Conservation (phyloP, 495 filamentous ascomycete genomes). For the Talaromyces ruber region DNA sequence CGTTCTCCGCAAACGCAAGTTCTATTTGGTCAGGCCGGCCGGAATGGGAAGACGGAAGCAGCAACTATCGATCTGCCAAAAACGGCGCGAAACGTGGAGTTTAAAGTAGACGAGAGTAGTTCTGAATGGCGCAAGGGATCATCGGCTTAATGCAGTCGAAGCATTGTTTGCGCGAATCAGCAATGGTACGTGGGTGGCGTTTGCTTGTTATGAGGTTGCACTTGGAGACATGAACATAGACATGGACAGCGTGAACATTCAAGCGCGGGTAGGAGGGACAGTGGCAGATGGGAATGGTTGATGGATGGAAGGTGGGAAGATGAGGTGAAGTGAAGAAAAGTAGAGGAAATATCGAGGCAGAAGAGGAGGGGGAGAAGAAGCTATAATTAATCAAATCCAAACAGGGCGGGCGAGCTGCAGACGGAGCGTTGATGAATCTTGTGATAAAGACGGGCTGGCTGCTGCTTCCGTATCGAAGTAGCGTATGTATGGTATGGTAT, state of each 20-base stretch:
- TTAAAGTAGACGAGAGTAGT: background rate
- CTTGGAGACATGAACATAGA: background rate
- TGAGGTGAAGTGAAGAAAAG: background rate
- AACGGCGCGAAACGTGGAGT: background rate
- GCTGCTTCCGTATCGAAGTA: background rate
- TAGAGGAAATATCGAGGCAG: background rate
- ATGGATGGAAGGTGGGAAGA: background rate
- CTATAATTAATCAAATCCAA: slow-evolving; percentile 1
- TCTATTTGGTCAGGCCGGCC: background rate
- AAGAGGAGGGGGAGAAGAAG: slow-evolving; percentile 2
- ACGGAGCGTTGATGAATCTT: background rate
- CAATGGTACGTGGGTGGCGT: background rate
- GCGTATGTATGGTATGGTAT: background rate
- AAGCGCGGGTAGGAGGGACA: background rate
- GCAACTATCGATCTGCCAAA: background rate
- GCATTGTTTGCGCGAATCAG: background rate
- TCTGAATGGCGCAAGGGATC: background rate
- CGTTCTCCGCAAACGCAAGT: slow-evolving; percentile 2
- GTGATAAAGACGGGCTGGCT: background rate
- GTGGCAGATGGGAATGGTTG: background rate
- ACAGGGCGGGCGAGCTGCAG: background rate
- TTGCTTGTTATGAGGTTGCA: background rate
- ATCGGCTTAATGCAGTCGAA: background rate
- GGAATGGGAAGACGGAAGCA: slow-evolving; percentile 3
- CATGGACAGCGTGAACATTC: background rate